A percentile compares a stretch with the other conserved stretches of the same genome.
Conservation (phyloP, 1,284 basidiomycete genomes). For the Cystobasidiaceae sp. region DNA sequence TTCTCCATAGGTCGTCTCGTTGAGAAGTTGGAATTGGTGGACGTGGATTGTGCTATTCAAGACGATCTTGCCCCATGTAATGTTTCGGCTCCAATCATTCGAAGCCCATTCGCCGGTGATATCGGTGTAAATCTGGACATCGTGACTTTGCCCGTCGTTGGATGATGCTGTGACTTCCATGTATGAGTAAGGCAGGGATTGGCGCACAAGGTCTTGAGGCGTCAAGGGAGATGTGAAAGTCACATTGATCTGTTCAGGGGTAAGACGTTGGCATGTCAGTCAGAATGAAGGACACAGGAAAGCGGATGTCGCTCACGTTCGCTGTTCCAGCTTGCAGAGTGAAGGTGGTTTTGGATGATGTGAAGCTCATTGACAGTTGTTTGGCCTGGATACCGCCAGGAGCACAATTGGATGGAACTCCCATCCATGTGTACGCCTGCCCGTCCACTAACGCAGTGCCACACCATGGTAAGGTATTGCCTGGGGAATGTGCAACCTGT, state of each 20-base stretch:
- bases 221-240: constrained; percentile 36
- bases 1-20: constrained; percentile 29
- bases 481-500: background rate
- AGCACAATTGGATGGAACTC: background rate
- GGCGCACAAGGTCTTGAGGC: constrained; percentile 34
- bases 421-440: constrained; percentile 21
- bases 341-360: constrained; percentile 8
- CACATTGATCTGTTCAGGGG: background rate
- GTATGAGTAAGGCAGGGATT: constrained; percentile 34
- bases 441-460: constrained; percentile 20
- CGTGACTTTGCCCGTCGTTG: background rate
- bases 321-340: constrained; percentile 7
- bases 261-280: background rate
- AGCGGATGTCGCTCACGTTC: constrained; percentile 4
- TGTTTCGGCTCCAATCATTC: constrained; percentile 27
- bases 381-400: background rate
- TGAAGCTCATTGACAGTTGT: constrained; percentile 14
- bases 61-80: constrained; percentile 32
- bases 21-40: constrained; percentile 27
- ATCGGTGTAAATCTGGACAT: constrained; percentile 36
- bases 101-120: constrained; percentile 35
- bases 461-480: constrained; percentile 20
- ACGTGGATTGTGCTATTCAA: constrained; percentile 13
- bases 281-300: background rate
- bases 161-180: constrained; percentile 28